Evolutionary conservation across 2,329 filamentous ascomycete species (phyloP), one percentile per base, ranked within the genome.

Genomic region (Aspergillus sp.): DNA sequence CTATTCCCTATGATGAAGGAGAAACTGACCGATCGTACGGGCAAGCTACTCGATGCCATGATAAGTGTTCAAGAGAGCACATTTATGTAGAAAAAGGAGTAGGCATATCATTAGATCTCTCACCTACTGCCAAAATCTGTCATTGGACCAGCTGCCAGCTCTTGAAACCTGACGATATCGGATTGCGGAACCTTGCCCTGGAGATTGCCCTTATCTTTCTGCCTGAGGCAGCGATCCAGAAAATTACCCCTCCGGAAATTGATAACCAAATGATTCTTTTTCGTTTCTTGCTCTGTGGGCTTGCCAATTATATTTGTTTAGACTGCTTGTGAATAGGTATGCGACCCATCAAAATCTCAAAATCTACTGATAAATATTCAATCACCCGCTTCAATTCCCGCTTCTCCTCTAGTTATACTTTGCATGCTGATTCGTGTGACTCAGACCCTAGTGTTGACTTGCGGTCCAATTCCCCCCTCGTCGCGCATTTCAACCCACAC

Each of bases 191-290:
- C 27, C 27, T 31, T 31, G 37, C 37, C 37, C 9, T 33, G 45
- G 21, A 48, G 9, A 41, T 43, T 8, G 19, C 8, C 24, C 39
- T 51, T 56, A 52, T 43, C 43, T 54, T 21, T 17, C 9, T 66
- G 68, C 68, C 69, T 70, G 60, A 70, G 68, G 69, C 68, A 66
- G 5, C 48, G 44, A 62, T 53, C 48, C 59, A 62, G 58, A 72
- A 72, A 72, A 70, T 71, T 71, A 70, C 70, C 69, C 69, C 70
- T 71, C 70, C 66, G 65, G 56, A 19, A 51, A 50, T 50, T 49
- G 23, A 57, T 45, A 48, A 45, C 44, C 37, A 53, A 54, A 51
- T 19, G 49, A 57, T 24, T 49, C 47, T 33, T 49, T 52, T 49
- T 57, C 52, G 40, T 52, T 46, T 54, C 53, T 43, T 35, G 19